Conservation (phyloP, 306 rosid species). For the Oemleria cerasiformis region DNA sequence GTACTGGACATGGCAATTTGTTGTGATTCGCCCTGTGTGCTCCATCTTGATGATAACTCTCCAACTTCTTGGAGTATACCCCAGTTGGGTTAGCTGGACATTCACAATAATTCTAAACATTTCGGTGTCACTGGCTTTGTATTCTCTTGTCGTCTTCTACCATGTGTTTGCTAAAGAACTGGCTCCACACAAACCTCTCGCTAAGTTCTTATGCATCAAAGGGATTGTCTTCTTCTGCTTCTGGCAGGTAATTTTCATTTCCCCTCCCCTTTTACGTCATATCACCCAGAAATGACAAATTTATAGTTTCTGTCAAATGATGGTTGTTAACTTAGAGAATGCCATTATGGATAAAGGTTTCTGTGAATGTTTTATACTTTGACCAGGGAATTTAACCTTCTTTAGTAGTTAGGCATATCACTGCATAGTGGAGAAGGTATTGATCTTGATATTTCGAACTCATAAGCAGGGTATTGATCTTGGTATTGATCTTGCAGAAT, state of each 20-base stretch:
- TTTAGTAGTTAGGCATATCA: background rate
- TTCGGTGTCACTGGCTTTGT: constrained; percentile 39
- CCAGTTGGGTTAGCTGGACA: constrained; percentile 42
- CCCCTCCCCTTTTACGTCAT: too few relatives aligned
- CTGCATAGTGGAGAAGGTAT: too few relatives aligned
- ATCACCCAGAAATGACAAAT: too few relatives aligned
- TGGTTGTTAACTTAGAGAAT: background rate
- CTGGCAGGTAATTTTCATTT: constrained; percentile 34
- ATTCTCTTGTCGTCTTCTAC: constrained; percentile 33
- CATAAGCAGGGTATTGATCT: too few relatives aligned
- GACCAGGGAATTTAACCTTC: background rate
- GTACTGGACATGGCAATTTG: constrained; percentile 40
- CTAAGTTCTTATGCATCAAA: constrained; percentile 38
- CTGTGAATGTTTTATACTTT: background rate
- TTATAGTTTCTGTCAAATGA: constrained; percentile 4
- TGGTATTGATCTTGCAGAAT: too few relatives aligned
- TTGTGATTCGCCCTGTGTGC: constrained; percentile 39
- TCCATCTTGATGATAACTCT: constrained; percentile 36
- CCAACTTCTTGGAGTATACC: constrained; percentile 31
- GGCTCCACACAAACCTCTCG: constrained; percentile 35
- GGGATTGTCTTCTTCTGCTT: constrained; percentile 42
- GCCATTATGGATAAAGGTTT: background rate
- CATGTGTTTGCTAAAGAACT: constrained; percentile 37
- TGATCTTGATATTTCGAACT: too few relatives aligned
- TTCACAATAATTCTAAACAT: constrained; percentile 35